A percentile compares a stretch with the other conserved stretches of the same genome.
These are phyloP conservation scores for Penicillium sp. DNA, from an alignment of 2,329 filamentous ascomycete genomes.

Conservation along the genomic window DNA sequence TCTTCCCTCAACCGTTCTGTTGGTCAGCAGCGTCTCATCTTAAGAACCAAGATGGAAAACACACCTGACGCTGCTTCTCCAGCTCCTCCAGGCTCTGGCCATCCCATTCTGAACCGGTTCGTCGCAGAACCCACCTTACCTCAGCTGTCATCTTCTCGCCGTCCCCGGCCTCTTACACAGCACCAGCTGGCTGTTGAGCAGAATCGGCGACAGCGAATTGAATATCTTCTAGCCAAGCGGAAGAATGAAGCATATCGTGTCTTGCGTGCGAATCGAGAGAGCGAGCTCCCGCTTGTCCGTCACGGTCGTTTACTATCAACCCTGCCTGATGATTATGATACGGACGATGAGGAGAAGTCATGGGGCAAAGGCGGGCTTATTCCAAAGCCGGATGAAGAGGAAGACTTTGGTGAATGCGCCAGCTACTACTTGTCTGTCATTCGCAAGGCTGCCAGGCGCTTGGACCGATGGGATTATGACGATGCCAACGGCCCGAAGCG, in stretches of 20 bases:
- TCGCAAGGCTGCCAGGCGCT: constrained; percentile 35
- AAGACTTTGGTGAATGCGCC: constrained; percentile 43
- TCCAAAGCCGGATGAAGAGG: constrained; percentile 36
- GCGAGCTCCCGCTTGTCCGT: constrained; percentile 33
- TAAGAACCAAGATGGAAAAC: constrained; percentile 40
- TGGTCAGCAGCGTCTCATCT: constrained; percentile 35
- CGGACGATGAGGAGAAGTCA: constrained; percentile 38
- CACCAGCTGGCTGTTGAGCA: constrained; percentile 45
- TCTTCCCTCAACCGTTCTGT: constrained; percentile 31
- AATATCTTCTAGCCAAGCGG: constrained; percentile 40
- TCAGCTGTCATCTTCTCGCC: constrained; percentile 30
- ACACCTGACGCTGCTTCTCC: constrained; percentile 38
- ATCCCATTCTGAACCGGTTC: constrained; percentile 38
- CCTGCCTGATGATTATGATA: constrained; percentile 40
- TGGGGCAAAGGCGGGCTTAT: constrained; percentile 40
- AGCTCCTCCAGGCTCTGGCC: constrained; percentile 36
- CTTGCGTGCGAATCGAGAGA: constrained; percentile 33
- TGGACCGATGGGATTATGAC: constrained; percentile 42
- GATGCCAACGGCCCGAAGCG: constrained; percentile 32
- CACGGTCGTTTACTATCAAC: constrained; percentile 36
- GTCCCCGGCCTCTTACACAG: constrained; percentile 42
- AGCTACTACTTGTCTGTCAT: constrained; percentile 39
- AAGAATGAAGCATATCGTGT: constrained; percentile 33
- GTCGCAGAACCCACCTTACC: constrained; percentile 27
- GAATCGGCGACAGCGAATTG: constrained; percentile 42